phyloP scores from a whole-genome alignment of 2,329 filamentous ascomycete genomes.

The Xylariaceae sp. region DNA sequence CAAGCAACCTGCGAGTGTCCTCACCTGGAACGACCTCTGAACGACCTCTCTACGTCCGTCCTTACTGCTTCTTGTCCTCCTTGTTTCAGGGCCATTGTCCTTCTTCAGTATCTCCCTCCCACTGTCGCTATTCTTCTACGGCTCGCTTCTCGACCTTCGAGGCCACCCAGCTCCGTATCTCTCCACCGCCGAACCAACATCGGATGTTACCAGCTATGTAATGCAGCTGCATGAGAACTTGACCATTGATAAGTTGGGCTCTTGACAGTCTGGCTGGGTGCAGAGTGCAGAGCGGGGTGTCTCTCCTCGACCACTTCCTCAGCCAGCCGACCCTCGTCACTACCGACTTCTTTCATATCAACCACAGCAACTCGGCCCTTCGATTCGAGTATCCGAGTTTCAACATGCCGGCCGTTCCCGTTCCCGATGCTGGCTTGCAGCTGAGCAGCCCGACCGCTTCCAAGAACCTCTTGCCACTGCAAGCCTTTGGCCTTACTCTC shows the following conservation, averaged over 20 bases:
- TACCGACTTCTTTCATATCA: conserved; percentile 3
- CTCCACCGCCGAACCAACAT: not conserved
- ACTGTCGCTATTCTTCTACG: no score
- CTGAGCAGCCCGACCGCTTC: conserved; percentile 44
- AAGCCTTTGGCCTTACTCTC: conserved; percentile 52
- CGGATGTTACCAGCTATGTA: conserved; percentile 15
- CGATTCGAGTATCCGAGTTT: conserved; percentile 7
- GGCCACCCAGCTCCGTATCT: no score
- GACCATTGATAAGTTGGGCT: conserved; percentile 26
- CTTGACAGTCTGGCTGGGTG: conserved; percentile 25
- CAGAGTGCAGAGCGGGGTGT: conserved; percentile 20
- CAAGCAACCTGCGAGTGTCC: no score
- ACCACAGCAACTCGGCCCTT: conserved; percentile 5
- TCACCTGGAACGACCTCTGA: conserved; percentile 20
- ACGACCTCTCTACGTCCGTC: no score
- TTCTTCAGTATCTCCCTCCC: no score
- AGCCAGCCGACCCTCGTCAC: conserved; percentile 2
- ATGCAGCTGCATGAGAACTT: conserved; percentile 24
- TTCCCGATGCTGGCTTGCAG: conserved; percentile 50
- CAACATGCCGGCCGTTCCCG: conserved; percentile 45
- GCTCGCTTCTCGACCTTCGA: no score
- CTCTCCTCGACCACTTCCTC: conserved; percentile 13
- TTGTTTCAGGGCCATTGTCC: no score
- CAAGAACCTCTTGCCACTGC: conserved; percentile 37
- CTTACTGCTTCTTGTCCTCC: no score